Base-by-base conservation (phyloP, 2,329 filamentous ascomycete species). In the Penicillium hordei region DNA sequence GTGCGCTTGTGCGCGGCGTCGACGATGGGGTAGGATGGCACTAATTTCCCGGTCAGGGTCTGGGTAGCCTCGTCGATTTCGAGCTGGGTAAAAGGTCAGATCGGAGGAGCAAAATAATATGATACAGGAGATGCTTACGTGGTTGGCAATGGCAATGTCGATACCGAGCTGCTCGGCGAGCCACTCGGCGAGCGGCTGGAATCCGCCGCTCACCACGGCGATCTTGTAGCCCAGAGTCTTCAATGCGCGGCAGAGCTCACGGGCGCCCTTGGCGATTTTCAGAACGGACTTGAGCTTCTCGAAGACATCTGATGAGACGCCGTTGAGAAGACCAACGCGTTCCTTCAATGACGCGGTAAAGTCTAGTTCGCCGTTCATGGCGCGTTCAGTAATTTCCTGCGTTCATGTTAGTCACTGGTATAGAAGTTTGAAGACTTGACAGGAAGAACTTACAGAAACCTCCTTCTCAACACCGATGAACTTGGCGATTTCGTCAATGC, bases 291-390 rank as follows among this genome's bases (percentile, higher is more conserved):
- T 87, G 39, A 99, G 81, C 59, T 89, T 83, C 58, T 91, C 86
- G 68, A 95, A 96, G 17, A 97, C 88, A 55, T 85, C 85, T 10
- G 83, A 86, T 0, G 90, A 86, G 8, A 97, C 86, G 33, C 93
- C 93, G 67, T 88, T 89, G 40, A 99, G 83, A 43, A 97, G 81
- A 40, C 83, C 83, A 29, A 95, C 91, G 21, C 94, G 85, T 72
- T 90, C 90, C 57, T 87, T 86, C 70, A 99, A 86, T 0, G 90
- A 93, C 0, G 85, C 84, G 52, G 93, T 87, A 67, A 99, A 99
- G 73, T 97, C 93, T 36, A 97, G 82, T 78, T 97, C 93, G 59
- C 94, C 94, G 65, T 93, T 88, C 94, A 99, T 99, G 36, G 94
- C 93, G 34, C 92, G 89, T 59, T 89, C 88, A 0, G 94, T 99